Conservation (phyloP, 192 early-diverging fungal genomes). For the Backusella morwellensis region DNA sequence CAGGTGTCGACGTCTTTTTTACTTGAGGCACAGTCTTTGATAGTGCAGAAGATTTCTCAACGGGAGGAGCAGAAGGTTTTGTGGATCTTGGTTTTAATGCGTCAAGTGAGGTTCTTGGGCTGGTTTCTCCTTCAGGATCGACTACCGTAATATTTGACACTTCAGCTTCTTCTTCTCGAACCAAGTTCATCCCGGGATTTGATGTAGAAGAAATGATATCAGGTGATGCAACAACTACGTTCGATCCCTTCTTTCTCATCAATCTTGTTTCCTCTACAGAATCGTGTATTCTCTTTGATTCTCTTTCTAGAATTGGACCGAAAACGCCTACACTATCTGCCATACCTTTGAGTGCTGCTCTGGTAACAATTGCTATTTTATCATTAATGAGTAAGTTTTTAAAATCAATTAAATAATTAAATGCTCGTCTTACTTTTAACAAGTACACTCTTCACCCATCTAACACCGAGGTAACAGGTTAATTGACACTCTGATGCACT, state of each 20-base stretch:
- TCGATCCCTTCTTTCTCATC: neutral
- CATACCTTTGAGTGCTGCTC: constrained; percentile 59
- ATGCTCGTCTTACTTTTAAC: constrained; percentile 47
- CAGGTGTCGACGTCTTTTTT: neutral
- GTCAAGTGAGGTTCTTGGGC: neutral
- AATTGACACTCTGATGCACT: constrained; percentile 54
- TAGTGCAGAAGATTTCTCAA: neutral
- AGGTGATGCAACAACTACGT: neutral
- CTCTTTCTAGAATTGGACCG: constrained; percentile 42
- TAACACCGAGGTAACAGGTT: constrained; percentile 56
- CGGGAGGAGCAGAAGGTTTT: neutral
- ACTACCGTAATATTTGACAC: neutral
- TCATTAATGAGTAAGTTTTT: neutral
- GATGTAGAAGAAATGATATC: neutral
- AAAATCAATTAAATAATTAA: neutral
- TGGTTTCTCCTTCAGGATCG: neutral
- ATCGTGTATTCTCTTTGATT: constrained; percentile 28
- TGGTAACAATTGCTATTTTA: constrained; percentile 51
- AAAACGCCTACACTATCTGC: constrained; percentile 51
- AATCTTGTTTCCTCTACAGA: neutral
- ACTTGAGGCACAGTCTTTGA: neutral
- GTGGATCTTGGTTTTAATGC: neutral
- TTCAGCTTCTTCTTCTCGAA: neutral
- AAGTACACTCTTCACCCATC: constrained; percentile 68
- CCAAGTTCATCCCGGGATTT: neutral